Conservation (phyloP, 2,329 filamentous ascomycete genomes). For the Ophiobolus disseminans region DNA sequence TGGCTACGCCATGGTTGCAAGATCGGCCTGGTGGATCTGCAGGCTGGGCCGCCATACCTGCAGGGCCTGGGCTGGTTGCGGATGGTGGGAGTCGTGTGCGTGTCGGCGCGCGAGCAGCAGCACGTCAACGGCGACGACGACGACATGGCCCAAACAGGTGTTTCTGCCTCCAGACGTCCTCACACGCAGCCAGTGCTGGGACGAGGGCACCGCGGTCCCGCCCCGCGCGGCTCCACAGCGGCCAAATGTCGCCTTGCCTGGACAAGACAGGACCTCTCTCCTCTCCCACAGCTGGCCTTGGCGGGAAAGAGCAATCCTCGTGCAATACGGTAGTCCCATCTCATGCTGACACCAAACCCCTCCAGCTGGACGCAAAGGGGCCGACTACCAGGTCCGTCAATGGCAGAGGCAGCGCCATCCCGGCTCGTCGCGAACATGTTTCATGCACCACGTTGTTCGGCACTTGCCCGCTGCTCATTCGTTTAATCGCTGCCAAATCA, state of each 20-base stretch:
- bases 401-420: slow-evolving; percentile 11
- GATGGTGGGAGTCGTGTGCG: slow-evolving; percentile 7
- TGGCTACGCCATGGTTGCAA: slow-evolving; percentile 47
- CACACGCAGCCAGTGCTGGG: not conserved
- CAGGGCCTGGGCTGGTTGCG: slow-evolving; percentile 36
- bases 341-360: not conserved
- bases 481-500: slow-evolving; percentile 44
- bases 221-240: slow-evolving; percentile 29
- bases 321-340: too few relatives aligned
- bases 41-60: slow-evolving; percentile 42
- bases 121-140: slow-evolving; percentile 1
- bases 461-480: slow-evolving; percentile 30
- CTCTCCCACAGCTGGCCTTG: slow-evolving; percentile 30
- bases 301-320: too few relatives aligned
- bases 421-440: slow-evolving; percentile 43
- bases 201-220: too few relatives aligned
- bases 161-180: too few relatives aligned
- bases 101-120: not conserved
- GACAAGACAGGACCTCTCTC: slow-evolving; percentile 19
- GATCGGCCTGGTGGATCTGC: slow-evolving; percentile 48
- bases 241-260: slow-evolving; percentile 31
- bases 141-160: too few relatives aligned
- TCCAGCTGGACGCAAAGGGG: slow-evolving; percentile 4
- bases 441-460: slow-evolving; percentile 36
- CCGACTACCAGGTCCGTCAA: slow-evolving; percentile 7